Evolutionary conservation across 2,329 filamentous ascomycete species (phyloP).

Genomic region (Fusarium dimerum): DNA sequence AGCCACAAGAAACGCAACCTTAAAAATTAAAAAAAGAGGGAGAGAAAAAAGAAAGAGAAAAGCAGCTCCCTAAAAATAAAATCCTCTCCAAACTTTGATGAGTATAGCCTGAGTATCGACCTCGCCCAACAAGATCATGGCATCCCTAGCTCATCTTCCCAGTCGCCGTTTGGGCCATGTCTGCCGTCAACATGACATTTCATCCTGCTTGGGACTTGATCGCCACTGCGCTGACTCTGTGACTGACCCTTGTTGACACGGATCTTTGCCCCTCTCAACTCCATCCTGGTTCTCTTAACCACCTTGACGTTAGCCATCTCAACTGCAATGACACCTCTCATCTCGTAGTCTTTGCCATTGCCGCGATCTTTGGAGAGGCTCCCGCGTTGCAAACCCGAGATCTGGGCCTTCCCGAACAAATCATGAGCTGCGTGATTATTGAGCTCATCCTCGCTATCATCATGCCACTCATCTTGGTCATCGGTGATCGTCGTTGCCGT

Average conservation of each 20-base stretch:
- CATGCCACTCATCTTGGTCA: conserved; percentile 2
- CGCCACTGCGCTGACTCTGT: background rate
- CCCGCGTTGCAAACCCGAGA: background rate
- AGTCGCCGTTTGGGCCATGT: conserved; percentile 13
- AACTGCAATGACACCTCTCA: background rate
- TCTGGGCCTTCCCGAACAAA: background rate
- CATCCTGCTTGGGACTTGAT: background rate
- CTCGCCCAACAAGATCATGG: conserved; percentile 4
- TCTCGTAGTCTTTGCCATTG: background rate
- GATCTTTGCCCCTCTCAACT: background rate
- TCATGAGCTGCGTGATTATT: conserved; percentile 9
- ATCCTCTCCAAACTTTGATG: background rate
- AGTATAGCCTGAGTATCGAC: conserved; percentile 2
- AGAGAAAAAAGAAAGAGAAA: no score
- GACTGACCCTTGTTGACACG: conserved; percentile 8
- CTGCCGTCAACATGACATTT: conserved; percentile 1
- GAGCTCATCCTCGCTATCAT: conserved; percentile 27
- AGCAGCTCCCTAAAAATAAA: no score
- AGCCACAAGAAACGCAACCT: background rate
- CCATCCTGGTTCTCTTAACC: conserved; percentile 5
- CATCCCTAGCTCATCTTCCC: conserved; percentile 20
- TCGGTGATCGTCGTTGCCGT: conserved; percentile 14
- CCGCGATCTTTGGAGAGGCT: background rate
- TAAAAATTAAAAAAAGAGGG: no score
- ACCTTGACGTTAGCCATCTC: background rate